These are phyloP conservation scores for Pseudogymnoascus sp. DNA, from an alignment of 2,329 filamentous ascomycete genomes.

Conservation along the genomic window DNA sequence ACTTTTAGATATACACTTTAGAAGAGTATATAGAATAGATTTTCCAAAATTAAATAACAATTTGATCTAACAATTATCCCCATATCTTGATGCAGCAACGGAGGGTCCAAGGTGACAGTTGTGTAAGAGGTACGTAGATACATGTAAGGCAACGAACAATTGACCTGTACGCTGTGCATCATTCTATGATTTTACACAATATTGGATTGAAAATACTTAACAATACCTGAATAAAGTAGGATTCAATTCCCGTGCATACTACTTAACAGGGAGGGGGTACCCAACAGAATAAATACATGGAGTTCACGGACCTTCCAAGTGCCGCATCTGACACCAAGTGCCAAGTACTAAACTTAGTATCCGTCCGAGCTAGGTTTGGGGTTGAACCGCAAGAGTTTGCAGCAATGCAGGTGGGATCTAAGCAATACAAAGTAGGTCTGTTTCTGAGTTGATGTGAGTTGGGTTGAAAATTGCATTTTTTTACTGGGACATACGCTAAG, in stretches of 20 bases:
- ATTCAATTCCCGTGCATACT: neutral
- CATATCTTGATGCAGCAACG: neutral
- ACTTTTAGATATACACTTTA: conserved; percentile 36
- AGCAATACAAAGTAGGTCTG: neutral
- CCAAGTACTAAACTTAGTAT: neutral
- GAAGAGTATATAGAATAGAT: neutral
- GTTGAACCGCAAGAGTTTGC: neutral
- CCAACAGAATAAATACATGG: neutral
- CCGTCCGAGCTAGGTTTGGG: neutral
- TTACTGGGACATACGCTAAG: neutral
- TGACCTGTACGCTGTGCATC: neutral
- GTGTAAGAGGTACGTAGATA: neutral
- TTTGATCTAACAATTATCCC: neutral
- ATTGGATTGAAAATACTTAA: neutral
- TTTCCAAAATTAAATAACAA: neutral
- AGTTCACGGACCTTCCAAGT: neutral
- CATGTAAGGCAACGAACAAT: neutral
- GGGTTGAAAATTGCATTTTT: neutral
- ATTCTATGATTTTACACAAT: neutral
- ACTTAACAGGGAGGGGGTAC: neutral
- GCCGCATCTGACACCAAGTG: neutral
- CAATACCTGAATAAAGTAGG: neutral
- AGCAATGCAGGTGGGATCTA: neutral
- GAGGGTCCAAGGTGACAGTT: neutral
- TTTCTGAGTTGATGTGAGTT: neutral